Evolutionary conservation across 768 basidiomycete genomes (phyloP), one percentile per base, ranked within the genome.

Genomic region (Myochromella boudieri): DNA sequence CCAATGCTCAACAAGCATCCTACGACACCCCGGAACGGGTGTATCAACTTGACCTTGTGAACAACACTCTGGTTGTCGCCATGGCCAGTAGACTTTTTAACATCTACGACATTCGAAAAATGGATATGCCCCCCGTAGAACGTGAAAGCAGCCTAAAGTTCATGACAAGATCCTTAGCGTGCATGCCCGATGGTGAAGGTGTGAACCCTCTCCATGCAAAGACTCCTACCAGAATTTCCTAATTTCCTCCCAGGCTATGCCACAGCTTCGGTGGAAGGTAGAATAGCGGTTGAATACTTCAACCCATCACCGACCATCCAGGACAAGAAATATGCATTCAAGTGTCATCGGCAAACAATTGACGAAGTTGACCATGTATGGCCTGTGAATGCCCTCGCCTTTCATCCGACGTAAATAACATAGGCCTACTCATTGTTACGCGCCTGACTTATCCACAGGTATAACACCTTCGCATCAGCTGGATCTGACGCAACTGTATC

Each of bases 281-380:
- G 97, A 18, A 97, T 98, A 48, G 93, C 95, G 0, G 94, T 98
- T 24, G 97, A 99, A 65, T 99, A 95, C 65, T 95, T 97, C 56
- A 91, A 97, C 53, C 83, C 90, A 1, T 80, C 80, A 3, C 76
- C 84, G 0, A 80, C 81, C 20, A 74, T 77, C 0, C 95, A 98
- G 64, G 84, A 87, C 20, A 78, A 76, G 66, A 84, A 94, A 69
- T 97, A 95, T 64, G 97, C 97, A 2, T 99, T 97, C 80, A 94
- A 97, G 63, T 97, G 95, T 53, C 95, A 99, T 60, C 79, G 95
- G 36, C 87, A 92, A 61, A 84, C 89, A 3, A 84, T 93, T 50
- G 85, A 90, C 28, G 92, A 90, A 28, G 87, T 88, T 11, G 97
- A 99, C 64, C 90, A 94, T 55, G 95, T 97, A 17, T 98, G 91